Evolutionary conservation across 2,329 filamentous ascomycete species (phyloP), one percentile per base, ranked within the genome.

Genomic region (Aspergillus amoenus): DNA sequence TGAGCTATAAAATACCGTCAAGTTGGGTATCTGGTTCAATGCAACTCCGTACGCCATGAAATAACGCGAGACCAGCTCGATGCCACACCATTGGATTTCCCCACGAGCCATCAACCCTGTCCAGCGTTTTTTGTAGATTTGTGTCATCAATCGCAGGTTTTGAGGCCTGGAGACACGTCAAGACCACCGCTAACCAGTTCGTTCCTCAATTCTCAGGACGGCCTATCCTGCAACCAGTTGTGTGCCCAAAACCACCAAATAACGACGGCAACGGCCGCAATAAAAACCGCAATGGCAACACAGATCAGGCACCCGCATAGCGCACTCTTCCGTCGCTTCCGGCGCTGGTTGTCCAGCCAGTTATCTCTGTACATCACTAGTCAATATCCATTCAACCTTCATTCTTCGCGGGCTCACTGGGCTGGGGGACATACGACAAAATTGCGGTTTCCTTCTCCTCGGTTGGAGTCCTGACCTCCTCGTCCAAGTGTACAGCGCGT

Each of bases 401-500:
- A 2, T 13, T 11, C 5, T 22, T 21, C 17, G 13, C n/a, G 3
- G 15, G 27, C 3, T 30, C 27, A 6, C n/a, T 30, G 27, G 12
- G 34, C 4, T 5, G n/a, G n/a, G n/a, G 5, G 11, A 21, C 61
- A 32, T 66, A 69, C 66, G 66, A 59, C 56, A 62, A 61, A 30
- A 52, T 48, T 30, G 57, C 30, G n/a, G 52, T 55, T 48, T 68
- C 61, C 27, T 63, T 61, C 5, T 59, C 61, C 12, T 64, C 61
- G 21, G 52, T 30, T 5, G 59, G 43, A 9, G 63, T 60, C 44
- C 69, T 71, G 4, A 69, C 68, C 61, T 81, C 77, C 64, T 84
- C 83, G 61, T 85, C 81, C 51, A 78, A 70, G 66, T 84, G 83
- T 1, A 84, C 81, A 39, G 84, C 84, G 50, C 76, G 70, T 58